Evolutionary conservation across 345 rosid species (phyloP).

Genomic region (Dipteronia dyeriana): DNA sequence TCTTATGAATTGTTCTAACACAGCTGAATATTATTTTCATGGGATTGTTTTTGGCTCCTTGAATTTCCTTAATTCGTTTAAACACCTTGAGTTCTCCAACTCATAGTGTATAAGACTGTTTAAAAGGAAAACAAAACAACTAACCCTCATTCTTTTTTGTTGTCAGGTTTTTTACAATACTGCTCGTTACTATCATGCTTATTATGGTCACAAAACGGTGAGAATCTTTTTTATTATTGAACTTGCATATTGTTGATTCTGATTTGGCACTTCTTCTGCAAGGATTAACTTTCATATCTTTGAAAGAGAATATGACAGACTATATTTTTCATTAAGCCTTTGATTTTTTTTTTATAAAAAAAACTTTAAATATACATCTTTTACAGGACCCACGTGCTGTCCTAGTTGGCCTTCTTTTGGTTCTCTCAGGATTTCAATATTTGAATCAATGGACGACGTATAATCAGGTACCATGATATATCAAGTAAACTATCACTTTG

Average conservation of each 20-base stretch:
- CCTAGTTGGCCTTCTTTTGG: conserved; percentile 75
- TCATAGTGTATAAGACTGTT: neutral
- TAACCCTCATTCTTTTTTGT: neutral
- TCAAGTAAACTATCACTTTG: conserved; percentile 2
- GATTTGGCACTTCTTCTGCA: conserved; percentile 4
- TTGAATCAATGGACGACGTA: conserved; percentile 80
- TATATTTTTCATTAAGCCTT: neutral
- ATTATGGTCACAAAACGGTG: conserved; percentile 95
- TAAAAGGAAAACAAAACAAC: neutral
- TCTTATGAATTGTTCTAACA: neutral
- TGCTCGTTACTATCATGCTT: conserved; percentile 86
- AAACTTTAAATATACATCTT: neutral
- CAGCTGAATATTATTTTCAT: neutral
- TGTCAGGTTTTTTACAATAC: conserved; percentile 87
- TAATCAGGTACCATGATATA: conserved; percentile 60
- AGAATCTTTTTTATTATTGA: conserved; percentile 27
- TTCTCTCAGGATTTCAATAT: conserved; percentile 89
- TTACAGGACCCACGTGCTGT: conserved; percentile 91
- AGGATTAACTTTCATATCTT: neutral
- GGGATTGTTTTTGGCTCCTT: conserved; percentile 2
- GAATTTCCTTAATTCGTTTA: neutral
- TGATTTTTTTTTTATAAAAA: conserved; percentile 11
- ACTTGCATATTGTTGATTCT: conserved; percentile 12
- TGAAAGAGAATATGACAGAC: neutral
- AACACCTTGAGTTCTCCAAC: neutral